Percentiles rank a stretch among this genome's conserved stretches.
phyloP scores from a whole-genome alignment of 2,329 filamentous ascomycete species.

The Lizonia empirigonia region DNA sequence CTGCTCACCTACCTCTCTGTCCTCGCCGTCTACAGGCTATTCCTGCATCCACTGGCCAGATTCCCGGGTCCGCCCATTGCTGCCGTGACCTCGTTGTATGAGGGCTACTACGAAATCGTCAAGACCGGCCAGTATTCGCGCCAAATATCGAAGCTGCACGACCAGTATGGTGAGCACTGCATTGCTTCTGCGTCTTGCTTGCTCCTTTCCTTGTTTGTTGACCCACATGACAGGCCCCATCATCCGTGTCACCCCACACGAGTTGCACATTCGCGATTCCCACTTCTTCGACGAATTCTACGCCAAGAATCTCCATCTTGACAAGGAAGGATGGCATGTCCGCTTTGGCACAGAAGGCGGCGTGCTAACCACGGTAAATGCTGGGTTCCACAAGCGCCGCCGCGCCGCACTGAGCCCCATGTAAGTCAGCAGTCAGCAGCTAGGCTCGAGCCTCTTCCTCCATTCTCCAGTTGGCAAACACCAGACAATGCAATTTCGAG shows the following conservation, averaged over 20 bases:
- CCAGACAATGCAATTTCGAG: too few species aligned
- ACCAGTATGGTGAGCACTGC: conserved; percentile 35
- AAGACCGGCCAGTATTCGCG: conserved; percentile 39
- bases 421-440: conserved; percentile 25
- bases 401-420: conserved; percentile 41
- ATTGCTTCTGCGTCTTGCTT: background rate
- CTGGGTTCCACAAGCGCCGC: conserved; percentile 38
- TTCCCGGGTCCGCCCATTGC: conserved; percentile 52
- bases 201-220: background rate
- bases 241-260: conserved; percentile 51
- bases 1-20: conserved; percentile 25
- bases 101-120: conserved; percentile 45
- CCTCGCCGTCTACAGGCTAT: conserved; percentile 47
- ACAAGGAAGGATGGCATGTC: conserved; percentile 46
- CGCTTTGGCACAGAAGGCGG: conserved; percentile 37
- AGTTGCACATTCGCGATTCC: conserved; percentile 52
- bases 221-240: conserved; percentile 44
- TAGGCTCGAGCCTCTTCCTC: too few species aligned
- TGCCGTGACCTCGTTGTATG: conserved; percentile 42
- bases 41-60: conserved; percentile 52
- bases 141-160: conserved; percentile 41
- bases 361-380: conserved; percentile 37
- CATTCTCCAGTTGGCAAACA: background rate
- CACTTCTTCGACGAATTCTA: conserved; percentile 48
- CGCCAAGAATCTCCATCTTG: conserved; percentile 35